Base-by-base conservation (phyloP, 441 rosid genomes). In the Manihot esculenta region DNA sequence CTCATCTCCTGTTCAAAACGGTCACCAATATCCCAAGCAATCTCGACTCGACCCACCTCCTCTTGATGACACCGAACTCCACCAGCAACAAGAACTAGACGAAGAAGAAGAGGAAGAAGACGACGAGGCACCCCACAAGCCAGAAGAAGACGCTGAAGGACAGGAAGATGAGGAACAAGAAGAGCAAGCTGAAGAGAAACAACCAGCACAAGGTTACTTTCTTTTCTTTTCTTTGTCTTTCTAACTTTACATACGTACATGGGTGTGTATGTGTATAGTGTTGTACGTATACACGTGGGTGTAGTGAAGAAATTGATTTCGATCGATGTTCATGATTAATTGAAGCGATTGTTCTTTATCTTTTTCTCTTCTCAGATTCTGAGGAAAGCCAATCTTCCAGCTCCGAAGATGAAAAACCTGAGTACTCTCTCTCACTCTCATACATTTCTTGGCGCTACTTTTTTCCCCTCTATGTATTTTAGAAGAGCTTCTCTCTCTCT, bases 401-500 rank as follows among this genome's bases (percentile, higher is more conserved):
- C 84, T 76, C 84, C 59, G 91, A 72, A 47, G 79, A 77, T 56
- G 94, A 91, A 70, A 79, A 80, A 77, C 86, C 93, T 18, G 92
- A 89, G 84, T 89, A 87, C 20, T 60, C 71, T 70, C 49, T 55
- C 57, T 72, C 53, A 27, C 3, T 23, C 11, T 51, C 15, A 60
- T 33, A 30, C 48, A 45, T 56, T 26, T 64, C 45, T 13, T 55
- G 30, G 5, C n/a, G 30, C 51, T 73, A 35, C 14, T 64, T 55
- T 60, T 38, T 21, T 58, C 58, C 56, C 18, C 12, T 68, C 38
- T 24, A 30, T 42, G 63, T 45, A 24, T 13, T 69, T 44, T 69
- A 47, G 56, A 45, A 27, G 64, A 26, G 72, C 64, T 42, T 6
- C 54, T n/a, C n/a, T n/a, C n/a, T n/a, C n/a, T n/a, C n/a, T n/a